Evolutionary conservation across 495 filamentous ascomycete species (phyloP), one percentile per base, ranked within the genome.

Genomic region (Trichocladium uniseriatum): DNA sequence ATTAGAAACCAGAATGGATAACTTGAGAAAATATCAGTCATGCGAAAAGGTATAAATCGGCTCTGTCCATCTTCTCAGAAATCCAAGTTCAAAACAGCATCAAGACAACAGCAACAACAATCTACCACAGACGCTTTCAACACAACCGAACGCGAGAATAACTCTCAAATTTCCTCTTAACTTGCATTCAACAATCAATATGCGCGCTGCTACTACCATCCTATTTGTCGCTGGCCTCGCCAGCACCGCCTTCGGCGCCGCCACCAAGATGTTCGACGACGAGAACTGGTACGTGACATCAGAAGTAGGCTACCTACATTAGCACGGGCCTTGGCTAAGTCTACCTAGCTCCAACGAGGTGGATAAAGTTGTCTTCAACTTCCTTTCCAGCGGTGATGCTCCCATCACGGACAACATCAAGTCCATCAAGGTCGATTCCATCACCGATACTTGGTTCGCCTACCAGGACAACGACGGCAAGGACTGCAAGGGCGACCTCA

Each of bases 221-320:
- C 24, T 52, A 36, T 45, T 52, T 22, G 24, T 45, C 24, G 49
- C 36, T 34, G 9, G 34, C 24, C 42, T 52, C 13, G 42, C 49
- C 24, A 40, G 24, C 49, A 52, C 49, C n/a, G 49, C 42, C 36
- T 28, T 52, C 36, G 49, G 49, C 27, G 49, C 49, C 24, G 49
- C 49, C 9, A 52, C 49, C 43, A 52, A 52, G 43, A 52, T 52
- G 49, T 52, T 32, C 36, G 49, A 52, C 42, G 49, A 52, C 18
- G 49, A 52, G 41, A 52, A 45, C 49, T 52, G 49, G 49, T 52
- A 52, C 22, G 45, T 38, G 11, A 15, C 32, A 45, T 34, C 15
- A 18, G n/a, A n/a, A n/a, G n/a, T 20, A 40, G 18, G 16, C 1
- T n/a, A n/a, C n/a, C n/a, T n/a, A n/a, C n/a, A n/a, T n/a, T n/a